phyloP scores from a whole-genome alignment of 441 rosid species.

The Lepidium campestre region DNA sequence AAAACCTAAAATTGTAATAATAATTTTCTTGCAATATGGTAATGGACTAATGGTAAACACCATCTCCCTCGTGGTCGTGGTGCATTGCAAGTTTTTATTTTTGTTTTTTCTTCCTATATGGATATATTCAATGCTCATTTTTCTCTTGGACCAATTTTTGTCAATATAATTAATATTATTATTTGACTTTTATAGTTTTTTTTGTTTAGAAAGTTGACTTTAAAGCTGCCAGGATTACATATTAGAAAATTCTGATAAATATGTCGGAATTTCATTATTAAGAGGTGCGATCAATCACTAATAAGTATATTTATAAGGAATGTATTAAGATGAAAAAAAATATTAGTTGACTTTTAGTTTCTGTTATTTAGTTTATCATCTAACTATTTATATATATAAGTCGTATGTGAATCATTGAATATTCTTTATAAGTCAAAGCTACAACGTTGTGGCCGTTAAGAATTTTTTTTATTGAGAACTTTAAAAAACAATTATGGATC shows the following conservation, averaged over 20 bases:
- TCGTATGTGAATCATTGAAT: neutral
- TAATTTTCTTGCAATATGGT: constrained; percentile 17
- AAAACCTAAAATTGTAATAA: neutral
- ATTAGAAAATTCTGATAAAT: neutral
- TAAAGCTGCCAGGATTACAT: neutral
- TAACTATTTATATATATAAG: neutral
- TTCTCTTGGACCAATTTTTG: constrained; percentile 9
- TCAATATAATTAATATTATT: constrained; percentile 13
- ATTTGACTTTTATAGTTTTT: constrained; percentile 21
- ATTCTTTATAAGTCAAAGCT: constrained; percentile 1
- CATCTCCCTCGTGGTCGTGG: constrained; percentile 29
- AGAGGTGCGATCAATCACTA: neutral
- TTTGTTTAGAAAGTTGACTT: too few relatives aligned
- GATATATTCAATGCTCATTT: constrained; percentile 11
- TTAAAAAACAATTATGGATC: neutral
- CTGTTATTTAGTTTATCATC: constrained; percentile 6
- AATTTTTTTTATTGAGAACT: too few relatives aligned
- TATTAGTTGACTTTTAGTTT: constrained; percentile 22
- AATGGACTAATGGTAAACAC: constrained; percentile 23
- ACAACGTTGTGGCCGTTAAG: neutral
- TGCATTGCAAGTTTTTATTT: constrained; percentile 19
- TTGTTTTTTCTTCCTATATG: neutral
- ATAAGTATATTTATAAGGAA: neutral
- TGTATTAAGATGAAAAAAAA: constrained; percentile 3
- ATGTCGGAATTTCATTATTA: neutral